Evolutionary conservation across 208 protist species (phyloP), one percentile per base, ranked within the genome.

Genomic region (Angomonas ambiguus): DNA sequence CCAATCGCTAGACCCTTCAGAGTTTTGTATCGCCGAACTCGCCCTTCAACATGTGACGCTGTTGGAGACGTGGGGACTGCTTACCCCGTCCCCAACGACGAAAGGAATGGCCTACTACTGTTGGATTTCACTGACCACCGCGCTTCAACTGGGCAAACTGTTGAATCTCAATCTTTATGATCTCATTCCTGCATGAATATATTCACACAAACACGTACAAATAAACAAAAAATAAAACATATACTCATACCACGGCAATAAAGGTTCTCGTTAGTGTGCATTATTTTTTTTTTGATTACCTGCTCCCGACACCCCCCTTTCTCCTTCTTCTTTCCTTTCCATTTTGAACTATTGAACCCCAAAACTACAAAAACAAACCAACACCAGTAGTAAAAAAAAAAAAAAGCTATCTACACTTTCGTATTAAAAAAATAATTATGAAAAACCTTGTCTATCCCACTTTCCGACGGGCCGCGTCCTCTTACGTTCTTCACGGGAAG

Each of bases 81-180:
- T 95, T 38, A 85, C 80, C 11, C 74, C 79, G 0, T 70, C 77
- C 1, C 51, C 60, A 10, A 67, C 71, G 8, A 68, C 76, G 34
- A 57, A 67, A 0, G 67, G 77, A 13, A 72, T 51, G 49, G 75
- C 64, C 11, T 95, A 91, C 65, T 81, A 83, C 34, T 93, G 89
- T 65, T 88, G 80, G 71, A 90, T 95, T 33, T 79, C 89, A 8
- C 76, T 93, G 31, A 90, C 77, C 35, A 90, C 81, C 3, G 89
- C 89, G 2, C 67, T 87, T 55, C 65, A 74, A 22, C 76, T 95
- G 8, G 83, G 80, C 0, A 58, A 76, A 18, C 67, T 82, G 24
- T 70, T 95, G 10, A 77, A 69, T 18, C 55, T 95, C 24, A 87
- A 73, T 51, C 62, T 95, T 27, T 92, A 83, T 48, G 85, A 93